These are phyloP conservation scores for Trametes hirsuta DNA, from an alignment of 1,284 basidiomycete species.

Conservation along the genomic window DNA sequence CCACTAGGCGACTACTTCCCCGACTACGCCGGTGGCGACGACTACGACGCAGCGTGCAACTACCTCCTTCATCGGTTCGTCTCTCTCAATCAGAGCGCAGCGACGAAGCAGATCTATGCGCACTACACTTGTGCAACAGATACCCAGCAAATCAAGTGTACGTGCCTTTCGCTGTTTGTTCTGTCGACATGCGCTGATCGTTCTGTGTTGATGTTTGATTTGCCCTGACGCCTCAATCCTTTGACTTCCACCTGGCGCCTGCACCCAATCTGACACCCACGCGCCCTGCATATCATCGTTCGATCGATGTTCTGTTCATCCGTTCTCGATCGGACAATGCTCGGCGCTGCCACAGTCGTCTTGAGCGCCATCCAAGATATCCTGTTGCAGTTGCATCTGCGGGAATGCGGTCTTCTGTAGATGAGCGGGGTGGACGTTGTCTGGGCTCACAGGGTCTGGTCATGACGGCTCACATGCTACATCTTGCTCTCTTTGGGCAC, in stretches of 20 bases:
- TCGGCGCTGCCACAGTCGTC: slow-evolving; percentile 55
- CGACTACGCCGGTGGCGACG: slow-evolving; percentile 78
- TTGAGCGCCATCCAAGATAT: slow-evolving; percentile 84
- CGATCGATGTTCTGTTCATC: slow-evolving; percentile 3
- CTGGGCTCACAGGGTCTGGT: background rate
- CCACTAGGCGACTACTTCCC: slow-evolving; percentile 92
- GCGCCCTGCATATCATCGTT: slow-evolving; percentile 9
- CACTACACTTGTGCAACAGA: slow-evolving; percentile 92
- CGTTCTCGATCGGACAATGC: slow-evolving; percentile 3
- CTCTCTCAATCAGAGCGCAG: slow-evolving; percentile 83
- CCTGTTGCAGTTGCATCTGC: slow-evolving; percentile 79
- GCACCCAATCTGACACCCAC: slow-evolving; percentile 1
- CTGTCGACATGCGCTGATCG: slow-evolving; percentile 14
- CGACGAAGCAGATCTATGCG: slow-evolving; percentile 86
- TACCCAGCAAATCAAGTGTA: slow-evolving; percentile 88
- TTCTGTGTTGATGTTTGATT: slow-evolving; percentile 7
- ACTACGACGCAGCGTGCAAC: slow-evolving; percentile 86
- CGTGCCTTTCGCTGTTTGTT: slow-evolving; percentile 30
- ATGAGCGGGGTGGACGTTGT: slow-evolving; percentile 2
- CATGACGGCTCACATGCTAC: slow-evolving; percentile 20
- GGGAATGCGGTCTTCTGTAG: slow-evolving; percentile 85
- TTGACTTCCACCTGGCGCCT: background rate
- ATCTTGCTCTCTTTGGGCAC: slow-evolving; percentile 9
- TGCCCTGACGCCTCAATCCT: background rate
- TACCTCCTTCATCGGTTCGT: slow-evolving; percentile 89